Percentiles rank a stretch among this genome's conserved stretches.
These are phyloP conservation scores for Syzygium grande DNA, from an alignment of 345 rosid genomes.

Conservation along the genomic window DNA sequence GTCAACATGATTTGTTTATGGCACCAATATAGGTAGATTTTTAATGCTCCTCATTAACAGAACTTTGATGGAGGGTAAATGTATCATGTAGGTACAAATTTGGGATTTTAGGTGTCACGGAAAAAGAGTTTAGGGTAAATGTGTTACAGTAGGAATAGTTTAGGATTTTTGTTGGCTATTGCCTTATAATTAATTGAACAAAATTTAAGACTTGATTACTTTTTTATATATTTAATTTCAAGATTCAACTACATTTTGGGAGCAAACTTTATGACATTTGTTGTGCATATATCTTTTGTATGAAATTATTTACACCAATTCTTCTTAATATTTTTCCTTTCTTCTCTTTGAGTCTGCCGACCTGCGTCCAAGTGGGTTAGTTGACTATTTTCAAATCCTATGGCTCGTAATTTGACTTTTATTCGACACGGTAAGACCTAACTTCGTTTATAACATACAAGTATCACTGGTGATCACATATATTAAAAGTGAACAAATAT, in stretches of 20 bases:
- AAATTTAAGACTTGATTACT: neutral
- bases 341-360: neutral
- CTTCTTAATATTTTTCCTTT: neutral
- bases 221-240: neutral
- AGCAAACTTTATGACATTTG: neutral
- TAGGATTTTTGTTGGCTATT: no score
- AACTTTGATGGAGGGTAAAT: no score
- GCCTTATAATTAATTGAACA: no score
- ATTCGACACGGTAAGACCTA: neutral
- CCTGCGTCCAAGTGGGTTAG: neutral
- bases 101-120: no score
- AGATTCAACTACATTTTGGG: neutral
- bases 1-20: no score
- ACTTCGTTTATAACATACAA: neutral
- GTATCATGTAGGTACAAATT: no score
- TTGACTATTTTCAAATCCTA: neutral
- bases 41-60: no score
- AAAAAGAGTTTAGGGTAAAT: no score
- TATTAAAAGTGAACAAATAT: neutral
- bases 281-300: neutral
- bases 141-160: no score
- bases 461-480: neutral
- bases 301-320: neutral
- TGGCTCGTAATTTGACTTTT: neutral
- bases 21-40: no score